Percentiles rank a stretch among this genome's conserved stretches.
Evolutionary conservation across 768 basidiomycete genomes (phyloP).

Genomic region (Leccinum uliginosum): DNA sequence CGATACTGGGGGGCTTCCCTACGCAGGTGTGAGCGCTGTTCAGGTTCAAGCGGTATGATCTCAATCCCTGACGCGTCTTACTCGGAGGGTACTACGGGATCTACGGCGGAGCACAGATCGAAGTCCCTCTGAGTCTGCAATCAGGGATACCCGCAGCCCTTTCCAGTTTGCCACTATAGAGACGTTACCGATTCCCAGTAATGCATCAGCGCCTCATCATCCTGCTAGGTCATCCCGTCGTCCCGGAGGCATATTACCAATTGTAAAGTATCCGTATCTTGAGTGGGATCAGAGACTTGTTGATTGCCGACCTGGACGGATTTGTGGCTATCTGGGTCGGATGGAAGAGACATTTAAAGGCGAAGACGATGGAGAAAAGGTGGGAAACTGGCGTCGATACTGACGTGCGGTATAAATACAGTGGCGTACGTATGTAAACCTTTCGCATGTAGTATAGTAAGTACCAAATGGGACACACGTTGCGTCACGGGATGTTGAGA

Average conservation of each 20-base stretch:
- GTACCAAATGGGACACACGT: constrained; percentile 4
- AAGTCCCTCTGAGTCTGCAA: constrained; percentile 27
- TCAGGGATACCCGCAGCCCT: constrained; percentile 89
- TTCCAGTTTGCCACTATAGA: constrained; percentile 60
- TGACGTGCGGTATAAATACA: constrained; percentile 30
- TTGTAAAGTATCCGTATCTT: constrained; percentile 49
- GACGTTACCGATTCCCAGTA: constrained; percentile 68
- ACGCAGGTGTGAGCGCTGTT: constrained; percentile 97
- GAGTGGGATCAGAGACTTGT: constrained; percentile 15
- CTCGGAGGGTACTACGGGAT: constrained; percentile 8
- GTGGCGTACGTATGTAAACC: constrained; percentile 21
- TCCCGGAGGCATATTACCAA: constrained; percentile 44
- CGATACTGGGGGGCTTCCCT: constrained; percentile 87
- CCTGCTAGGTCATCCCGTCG: constrained; percentile 30
- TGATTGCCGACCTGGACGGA: constrained; percentile 21
- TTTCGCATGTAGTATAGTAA: constrained; percentile 11
- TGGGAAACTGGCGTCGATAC: background rate
- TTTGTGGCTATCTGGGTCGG: constrained; percentile 10
- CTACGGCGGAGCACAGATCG: constrained; percentile 7
- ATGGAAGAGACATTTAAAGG: constrained; percentile 21
- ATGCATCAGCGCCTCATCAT: constrained; percentile 24
- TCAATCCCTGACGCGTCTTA: constrained; percentile 64
- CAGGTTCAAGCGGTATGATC: constrained; percentile 98
- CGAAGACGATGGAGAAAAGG: background rate
- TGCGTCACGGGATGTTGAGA: constrained; percentile 32